Conservation (phyloP, 352 stramenopile species). For the Phytophthora cactorum region DNA sequence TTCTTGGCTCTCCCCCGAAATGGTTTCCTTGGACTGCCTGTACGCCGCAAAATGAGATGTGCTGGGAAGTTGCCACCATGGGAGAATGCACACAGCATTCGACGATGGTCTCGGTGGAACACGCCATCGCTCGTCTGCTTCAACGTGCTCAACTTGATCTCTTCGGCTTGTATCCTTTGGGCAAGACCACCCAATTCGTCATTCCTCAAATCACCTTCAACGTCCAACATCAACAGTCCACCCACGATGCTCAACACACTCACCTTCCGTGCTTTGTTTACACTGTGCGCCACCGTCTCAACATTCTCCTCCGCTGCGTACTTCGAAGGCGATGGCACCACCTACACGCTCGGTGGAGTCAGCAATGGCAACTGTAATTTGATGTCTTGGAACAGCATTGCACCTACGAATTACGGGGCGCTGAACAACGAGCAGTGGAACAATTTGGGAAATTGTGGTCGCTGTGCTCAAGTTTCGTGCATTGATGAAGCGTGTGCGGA, state of each 20-base stretch:
- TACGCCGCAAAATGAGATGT: no score
- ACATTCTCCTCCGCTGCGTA: slow-evolving; percentile 15
- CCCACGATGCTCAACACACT: slow-evolving; percentile 14
- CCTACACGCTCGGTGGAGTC: slow-evolving; percentile 46
- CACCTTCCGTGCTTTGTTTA: slow-evolving; percentile 4
- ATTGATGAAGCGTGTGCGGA: slow-evolving; percentile 33
- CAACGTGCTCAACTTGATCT: slow-evolving; percentile 20
- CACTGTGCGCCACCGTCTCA: background rate
- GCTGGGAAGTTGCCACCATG: slow-evolving; percentile 3
- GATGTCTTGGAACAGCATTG: slow-evolving; percentile 42
- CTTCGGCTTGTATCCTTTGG: background rate
- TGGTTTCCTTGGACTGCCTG: slow-evolving; percentile 17
- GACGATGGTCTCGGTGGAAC: slow-evolving; percentile 14
- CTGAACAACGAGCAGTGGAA: slow-evolving; percentile 61
- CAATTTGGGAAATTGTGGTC: slow-evolving; percentile 41
- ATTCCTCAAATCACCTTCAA: slow-evolving; percentile 23
- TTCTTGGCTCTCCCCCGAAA: slow-evolving; percentile 8
- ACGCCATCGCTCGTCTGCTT: background rate
- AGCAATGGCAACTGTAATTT: slow-evolving; percentile 60
- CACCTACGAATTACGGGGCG: slow-evolving; percentile 49
- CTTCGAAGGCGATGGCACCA: slow-evolving; percentile 49
- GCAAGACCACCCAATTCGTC: background rate
- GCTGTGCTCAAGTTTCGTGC: slow-evolving; percentile 53
- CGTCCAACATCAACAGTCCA: slow-evolving; percentile 2
- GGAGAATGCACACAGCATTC: slow-evolving; percentile 17